A percentile compares a stretch with the other conserved stretches of the same genome.
phyloP scores from a whole-genome alignment of 2,329 filamentous ascomycete species.

The Cladosporium sp. region DNA sequence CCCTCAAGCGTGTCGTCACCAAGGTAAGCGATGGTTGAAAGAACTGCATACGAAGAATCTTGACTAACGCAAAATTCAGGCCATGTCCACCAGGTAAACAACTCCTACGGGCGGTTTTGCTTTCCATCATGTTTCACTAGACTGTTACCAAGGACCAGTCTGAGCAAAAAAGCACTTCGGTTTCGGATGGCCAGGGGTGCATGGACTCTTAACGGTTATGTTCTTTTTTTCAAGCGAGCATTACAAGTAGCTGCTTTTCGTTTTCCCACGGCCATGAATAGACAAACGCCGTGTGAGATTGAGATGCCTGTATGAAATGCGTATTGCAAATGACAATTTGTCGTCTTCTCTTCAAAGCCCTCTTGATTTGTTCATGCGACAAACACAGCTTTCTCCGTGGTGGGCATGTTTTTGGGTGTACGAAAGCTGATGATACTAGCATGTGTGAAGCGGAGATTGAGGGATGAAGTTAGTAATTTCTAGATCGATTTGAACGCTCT shows the following conservation, averaged over 20 bases:
- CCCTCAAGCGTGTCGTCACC: constrained; percentile 94
- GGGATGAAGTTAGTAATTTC: no score
- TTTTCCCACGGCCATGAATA: constrained; percentile 9
- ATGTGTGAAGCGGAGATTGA: no score
- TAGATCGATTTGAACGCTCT: not conserved
- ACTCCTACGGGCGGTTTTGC: constrained; percentile 6
- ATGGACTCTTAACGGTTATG: constrained; percentile 18
- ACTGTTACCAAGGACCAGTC: constrained; percentile 13
- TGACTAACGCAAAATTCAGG: constrained; percentile 16
- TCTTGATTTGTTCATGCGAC: not conserved
- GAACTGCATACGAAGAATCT: not conserved
- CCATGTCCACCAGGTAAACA: constrained; percentile 35
- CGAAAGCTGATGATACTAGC: no score
- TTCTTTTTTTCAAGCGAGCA: constrained; percentile 16
- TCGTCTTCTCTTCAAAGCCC: no score
- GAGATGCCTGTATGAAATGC: constrained; percentile 12
- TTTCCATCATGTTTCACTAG: constrained; percentile 13
- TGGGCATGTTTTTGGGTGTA: no score
- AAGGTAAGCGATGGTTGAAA: constrained; percentile 55
- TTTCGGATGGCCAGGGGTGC: constrained; percentile 14
- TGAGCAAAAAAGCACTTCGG: constrained; percentile 14
- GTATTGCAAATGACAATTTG: constrained; percentile 6
- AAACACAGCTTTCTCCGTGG: no score
- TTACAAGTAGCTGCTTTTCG: constrained; percentile 11
- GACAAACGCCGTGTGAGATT: constrained; percentile 5